A percentile compares a stretch with the other conserved stretches of the same genome.
Evolutionary conservation across 164 flowering plant genomes (phyloP).

Genomic region (Tinospora cordifolia): DNA sequence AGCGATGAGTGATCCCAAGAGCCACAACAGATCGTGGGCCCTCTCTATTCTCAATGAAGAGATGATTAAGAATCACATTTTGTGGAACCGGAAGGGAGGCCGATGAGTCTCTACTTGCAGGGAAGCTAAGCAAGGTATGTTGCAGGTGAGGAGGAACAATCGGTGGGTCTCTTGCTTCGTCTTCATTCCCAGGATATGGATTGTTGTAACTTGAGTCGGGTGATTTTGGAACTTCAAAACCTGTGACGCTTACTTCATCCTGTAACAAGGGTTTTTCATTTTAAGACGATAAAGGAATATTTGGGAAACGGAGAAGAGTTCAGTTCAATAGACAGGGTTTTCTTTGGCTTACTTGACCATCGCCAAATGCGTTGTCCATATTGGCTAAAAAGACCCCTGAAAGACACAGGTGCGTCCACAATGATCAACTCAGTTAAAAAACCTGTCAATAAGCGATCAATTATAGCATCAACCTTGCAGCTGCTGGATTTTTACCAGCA

Average conservation of each 20-base stretch:
- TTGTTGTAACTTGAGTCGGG: conserved; percentile 87
- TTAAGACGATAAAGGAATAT: not conserved
- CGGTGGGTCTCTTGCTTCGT: conserved; percentile 81
- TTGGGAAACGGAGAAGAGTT: not conserved
- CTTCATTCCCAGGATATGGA: conserved; percentile 53
- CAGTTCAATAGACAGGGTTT: not conserved
- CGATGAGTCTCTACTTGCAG: conserved; percentile 42
- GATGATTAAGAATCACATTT: conserved; percentile 74
- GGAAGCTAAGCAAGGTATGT: conserved; percentile 48
- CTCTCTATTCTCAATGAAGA: conserved; percentile 81
- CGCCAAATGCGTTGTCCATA: conserved; percentile 39
- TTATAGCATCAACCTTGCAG: not conserved
- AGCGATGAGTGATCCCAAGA: conserved; percentile 83
- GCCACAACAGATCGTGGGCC: conserved; percentile 67
- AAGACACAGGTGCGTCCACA: not conserved
- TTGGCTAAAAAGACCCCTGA: conserved; percentile 18
- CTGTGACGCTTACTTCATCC: conserved; percentile 67
- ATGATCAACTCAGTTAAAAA: not conserved
- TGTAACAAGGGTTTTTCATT: conserved; percentile 20
- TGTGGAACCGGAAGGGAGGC: conserved; percentile 57
- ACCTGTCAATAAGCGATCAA: not conserved
- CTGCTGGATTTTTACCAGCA: not conserved
- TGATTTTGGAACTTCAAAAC: conserved; percentile 81
- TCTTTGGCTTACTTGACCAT: conserved; percentile 35
- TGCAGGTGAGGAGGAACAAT: conserved; percentile 75